Percentiles rank a stretch among this genome's conserved stretches.
Evolutionary conservation across 768 basidiomycete genomes (phyloP).

Genomic region (button mushroom (Agaricus bisporus)): DNA sequence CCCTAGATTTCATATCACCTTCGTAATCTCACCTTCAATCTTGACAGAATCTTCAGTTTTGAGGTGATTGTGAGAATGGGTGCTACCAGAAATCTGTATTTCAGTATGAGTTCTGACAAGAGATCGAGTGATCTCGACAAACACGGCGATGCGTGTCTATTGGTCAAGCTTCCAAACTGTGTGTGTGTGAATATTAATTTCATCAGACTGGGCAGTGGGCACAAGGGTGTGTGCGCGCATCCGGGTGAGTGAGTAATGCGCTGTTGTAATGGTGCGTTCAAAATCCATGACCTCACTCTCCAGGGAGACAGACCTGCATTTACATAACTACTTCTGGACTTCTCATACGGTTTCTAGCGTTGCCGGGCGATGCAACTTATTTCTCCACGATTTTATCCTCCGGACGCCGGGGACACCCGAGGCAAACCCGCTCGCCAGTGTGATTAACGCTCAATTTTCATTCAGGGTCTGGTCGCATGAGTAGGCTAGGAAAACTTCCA

Average conservation of each 20-base stretch:
- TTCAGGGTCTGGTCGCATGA: too few species aligned
- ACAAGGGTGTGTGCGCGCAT: neutral
- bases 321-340: neutral
- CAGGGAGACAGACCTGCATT: neutral
- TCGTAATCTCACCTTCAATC: neutral
- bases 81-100: neutral
- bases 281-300: neutral
- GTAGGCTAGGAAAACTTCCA: too few species aligned
- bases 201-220: neutral
- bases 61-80: neutral
- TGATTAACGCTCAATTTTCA: too few species aligned
- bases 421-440: too few species aligned
- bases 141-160: neutral
- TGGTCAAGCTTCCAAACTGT: neutral
- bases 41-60: neutral
- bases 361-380: neutral
- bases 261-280: neutral
- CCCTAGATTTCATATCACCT: neutral
- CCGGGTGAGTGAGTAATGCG: neutral
- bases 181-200: neutral
- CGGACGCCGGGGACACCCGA: too few species aligned
- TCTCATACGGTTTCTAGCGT: neutral
- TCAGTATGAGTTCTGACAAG: slow-evolving; percentile 1
- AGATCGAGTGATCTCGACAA: neutral
- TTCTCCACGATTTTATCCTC: neutral